Base-by-base conservation (phyloP, 345 rosid species). In the Eutrema yunnanense region DNA sequence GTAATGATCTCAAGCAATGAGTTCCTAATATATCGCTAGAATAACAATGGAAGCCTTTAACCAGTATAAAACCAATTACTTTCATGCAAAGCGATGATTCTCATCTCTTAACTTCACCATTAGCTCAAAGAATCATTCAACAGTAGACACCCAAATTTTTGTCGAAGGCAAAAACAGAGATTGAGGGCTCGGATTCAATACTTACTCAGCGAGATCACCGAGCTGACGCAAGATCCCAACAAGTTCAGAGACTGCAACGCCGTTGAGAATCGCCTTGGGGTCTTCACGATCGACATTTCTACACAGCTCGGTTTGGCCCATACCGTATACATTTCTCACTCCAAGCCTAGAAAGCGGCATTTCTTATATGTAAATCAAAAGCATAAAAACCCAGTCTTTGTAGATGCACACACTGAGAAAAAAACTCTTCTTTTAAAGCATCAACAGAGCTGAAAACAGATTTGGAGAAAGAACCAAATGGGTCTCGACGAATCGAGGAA, bases 191-290 rank as follows among this genome's bases (percentile, higher is more conserved):
- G 6, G 65, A 44, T 13, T 13, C 0, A 9, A 36, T 9, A 84
- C 89, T 29, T 83, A 95, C 99, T 95, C 97, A 61, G 99, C 96
- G 60, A 95, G 97, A 84, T 95, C 97, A 83, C 99, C 97, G 5
- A 92, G 79, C 67, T 92, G 99, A 34, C 97, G 96, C 86, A 95
- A 88, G 94, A 95, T 82, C 82, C 96, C 99, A 54, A 90, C 86
- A 65, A 95, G 90, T 3, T 94, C 97, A 53, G 96, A 73, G 34
- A 90, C 94, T 4, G 96, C 82, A 61, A 87, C 86, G 11, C 94
- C 96, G 33, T 88, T 96, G 30, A 95, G 93, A 44, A 86, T 77
- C 27, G 83, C 87, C 33, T 88, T 88, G 12, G 99, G 97, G 76
- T 95, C 96, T 64, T 92, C 96, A 48, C 79, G 69, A 78, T 85